Conservation (phyloP, 768 basidiomycete species). For the Amanita phalloides region DNA sequence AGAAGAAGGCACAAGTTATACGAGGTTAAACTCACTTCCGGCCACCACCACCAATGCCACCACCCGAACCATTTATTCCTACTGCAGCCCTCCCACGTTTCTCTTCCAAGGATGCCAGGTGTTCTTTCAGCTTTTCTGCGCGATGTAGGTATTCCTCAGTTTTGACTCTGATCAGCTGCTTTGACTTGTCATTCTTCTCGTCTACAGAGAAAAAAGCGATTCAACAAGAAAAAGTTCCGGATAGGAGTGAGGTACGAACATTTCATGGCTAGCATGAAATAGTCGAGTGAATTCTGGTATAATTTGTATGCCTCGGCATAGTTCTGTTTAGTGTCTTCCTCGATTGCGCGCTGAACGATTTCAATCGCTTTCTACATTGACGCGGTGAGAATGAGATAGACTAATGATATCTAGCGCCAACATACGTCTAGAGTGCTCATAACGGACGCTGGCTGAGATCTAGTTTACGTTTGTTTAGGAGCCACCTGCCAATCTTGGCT, state of each 20-base stretch:
- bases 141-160: slow-evolving; percentile 86
- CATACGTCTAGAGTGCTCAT: slow-evolving; percentile 39
- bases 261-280: slow-evolving; percentile 95
- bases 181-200: slow-evolving; percentile 93
- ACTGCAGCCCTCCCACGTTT: slow-evolving; percentile 43
- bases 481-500: not conserved
- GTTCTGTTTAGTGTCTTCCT: slow-evolving; percentile 86
- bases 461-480: slow-evolving; percentile 6
- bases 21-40: slow-evolving; percentile 27
- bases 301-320: slow-evolving; percentile 91
- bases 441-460: slow-evolving; percentile 24
- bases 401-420: not conserved
- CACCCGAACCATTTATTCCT: slow-evolving; percentile 36
- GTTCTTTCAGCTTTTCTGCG: slow-evolving; percentile 86
- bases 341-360: slow-evolving; percentile 87
- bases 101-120: slow-evolving; percentile 56
- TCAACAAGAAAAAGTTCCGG: not conserved
- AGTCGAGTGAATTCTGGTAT: slow-evolving; percentile 93
- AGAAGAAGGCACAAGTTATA: not conserved
- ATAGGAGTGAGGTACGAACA: slow-evolving; percentile 37
- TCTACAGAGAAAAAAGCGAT: slow-evolving; percentile 29
- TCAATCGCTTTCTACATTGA: slow-evolving; percentile 56
- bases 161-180: slow-evolving; percentile 75
- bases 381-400: not conserved
- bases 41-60: slow-evolving; percentile 25